These are phyloP conservation scores for Aspergillus hiratsukae DNA, from an alignment of 2,329 filamentous ascomycete species.

Conservation along the genomic window DNA sequence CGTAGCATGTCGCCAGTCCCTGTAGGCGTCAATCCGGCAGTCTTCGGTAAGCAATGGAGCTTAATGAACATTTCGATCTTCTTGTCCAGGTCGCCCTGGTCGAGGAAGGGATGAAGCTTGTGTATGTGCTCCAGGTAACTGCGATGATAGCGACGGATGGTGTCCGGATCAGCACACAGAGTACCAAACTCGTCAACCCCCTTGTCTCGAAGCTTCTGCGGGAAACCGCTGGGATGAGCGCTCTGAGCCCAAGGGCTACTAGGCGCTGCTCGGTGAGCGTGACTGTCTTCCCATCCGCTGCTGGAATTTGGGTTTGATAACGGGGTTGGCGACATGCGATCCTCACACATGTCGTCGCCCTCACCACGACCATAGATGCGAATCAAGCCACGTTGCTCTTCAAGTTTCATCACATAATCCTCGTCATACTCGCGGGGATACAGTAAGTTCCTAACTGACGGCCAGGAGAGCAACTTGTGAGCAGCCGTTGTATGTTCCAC, in stretches of 20 bases:
- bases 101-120: constrained; percentile 60
- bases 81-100: constrained; percentile 47
- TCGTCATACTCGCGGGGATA: constrained; percentile 54
- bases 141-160: constrained; percentile 47
- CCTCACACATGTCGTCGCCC: constrained; percentile 58
- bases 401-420: constrained; percentile 69
- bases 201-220: constrained; percentile 34
- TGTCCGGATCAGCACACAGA: constrained; percentile 50
- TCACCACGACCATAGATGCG: constrained; percentile 76
- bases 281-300: constrained; percentile 20
- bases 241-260: constrained; percentile 50
- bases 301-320: constrained; percentile 16
- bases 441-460: constrained; percentile 63
- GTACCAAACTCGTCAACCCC: constrained; percentile 50
- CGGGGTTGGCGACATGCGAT: constrained; percentile 36
- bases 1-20: constrained; percentile 23
- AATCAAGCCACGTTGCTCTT: constrained; percentile 68
- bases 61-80: constrained; percentile 51
- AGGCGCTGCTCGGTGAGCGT: constrained; percentile 37
- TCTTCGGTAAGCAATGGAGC: constrained; percentile 39
- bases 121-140: constrained; percentile 60
- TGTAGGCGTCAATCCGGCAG: neutral
- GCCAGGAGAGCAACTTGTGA: constrained; percentile 72
- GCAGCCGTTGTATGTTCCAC: constrained; percentile 85
- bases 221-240: constrained; percentile 22